Conservation (phyloP, 1,139 yeast genomes). For the Dujonia santamariae region DNA sequence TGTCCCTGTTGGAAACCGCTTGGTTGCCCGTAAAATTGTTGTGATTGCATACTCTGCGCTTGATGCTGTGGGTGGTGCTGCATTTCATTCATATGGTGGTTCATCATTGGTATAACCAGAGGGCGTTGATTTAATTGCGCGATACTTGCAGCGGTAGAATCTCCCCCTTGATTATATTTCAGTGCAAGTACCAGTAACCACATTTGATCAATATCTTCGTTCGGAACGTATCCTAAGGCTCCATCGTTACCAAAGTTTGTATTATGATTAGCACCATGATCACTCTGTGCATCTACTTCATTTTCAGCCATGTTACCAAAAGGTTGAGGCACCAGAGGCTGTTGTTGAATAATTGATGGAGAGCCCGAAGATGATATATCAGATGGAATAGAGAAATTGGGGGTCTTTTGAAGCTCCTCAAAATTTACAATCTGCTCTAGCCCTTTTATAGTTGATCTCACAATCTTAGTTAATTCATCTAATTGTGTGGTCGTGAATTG, state of each 20-base stretch:
- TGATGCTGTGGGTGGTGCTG: no score
- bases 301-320: not conserved
- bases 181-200: slow-evolving; percentile 28
- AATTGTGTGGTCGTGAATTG: slow-evolving; percentile 16
- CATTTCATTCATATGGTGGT: no score
- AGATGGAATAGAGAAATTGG: slow-evolving; percentile 6
- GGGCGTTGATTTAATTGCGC: no score
- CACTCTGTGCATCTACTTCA: no score
- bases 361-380: slow-evolving; percentile 2
- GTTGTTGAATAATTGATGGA: slow-evolving; percentile 1
- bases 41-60: not conserved
- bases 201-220: slow-evolving; percentile 24
- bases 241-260: no score
- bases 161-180: slow-evolving; percentile 13
- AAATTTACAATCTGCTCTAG: slow-evolving; percentile 11
- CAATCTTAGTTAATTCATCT: slow-evolving; percentile 15
- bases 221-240: no score
- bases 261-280: no score
- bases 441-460: slow-evolving; percentile 8
- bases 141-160: no score
- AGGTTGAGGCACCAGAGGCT: no score
- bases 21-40: not conserved
- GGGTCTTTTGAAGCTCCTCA: slow-evolving; percentile 10
- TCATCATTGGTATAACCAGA: no score
- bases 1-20: not conserved